Percentiles rank a stretch among this genome's conserved stretches.
These are phyloP conservation scores for Ophiostoma novo-ulmi DNA, from an alignment of 2,329 filamentous ascomycete genomes.

Conservation along the genomic window DNA sequence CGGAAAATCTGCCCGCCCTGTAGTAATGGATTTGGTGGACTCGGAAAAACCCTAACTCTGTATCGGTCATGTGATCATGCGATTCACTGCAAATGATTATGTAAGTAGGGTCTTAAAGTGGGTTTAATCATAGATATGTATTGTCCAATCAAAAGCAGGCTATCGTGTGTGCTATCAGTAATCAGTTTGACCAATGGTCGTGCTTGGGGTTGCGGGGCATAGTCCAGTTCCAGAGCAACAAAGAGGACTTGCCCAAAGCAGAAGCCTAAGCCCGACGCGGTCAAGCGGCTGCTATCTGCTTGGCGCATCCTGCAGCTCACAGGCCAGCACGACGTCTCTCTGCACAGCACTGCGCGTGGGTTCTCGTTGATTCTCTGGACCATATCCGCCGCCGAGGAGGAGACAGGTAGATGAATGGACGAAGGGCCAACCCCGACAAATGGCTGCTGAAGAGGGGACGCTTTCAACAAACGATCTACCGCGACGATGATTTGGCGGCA, in stretches of 20 bases:
- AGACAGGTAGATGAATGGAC: background rate
- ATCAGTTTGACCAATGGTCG: background rate
- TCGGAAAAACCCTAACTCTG: constrained; percentile 16
- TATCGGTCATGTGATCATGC: background rate
- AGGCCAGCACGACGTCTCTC: constrained; percentile 2
- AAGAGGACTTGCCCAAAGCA: background rate
- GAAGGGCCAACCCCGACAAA: background rate
- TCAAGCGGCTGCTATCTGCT: constrained; percentile 14
- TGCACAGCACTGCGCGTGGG: background rate
- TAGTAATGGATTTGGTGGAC: constrained; percentile 1
- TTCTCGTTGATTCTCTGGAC: constrained; percentile 3
- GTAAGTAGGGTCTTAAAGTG: background rate
- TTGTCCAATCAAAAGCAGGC: background rate
- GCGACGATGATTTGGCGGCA: background rate
- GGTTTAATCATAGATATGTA: background rate
- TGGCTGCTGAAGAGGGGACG: background rate
- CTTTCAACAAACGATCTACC: background rate
- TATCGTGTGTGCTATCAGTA: background rate
- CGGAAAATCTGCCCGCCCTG: constrained; percentile 15
- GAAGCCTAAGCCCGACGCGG: background rate
- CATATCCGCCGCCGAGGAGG: background rate
- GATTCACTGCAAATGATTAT: background rate
- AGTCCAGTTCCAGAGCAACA: background rate
- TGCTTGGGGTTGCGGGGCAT: background rate
- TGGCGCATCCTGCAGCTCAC: constrained; percentile 7